A percentile compares a stretch with the other conserved stretches of the same genome.
These are phyloP conservation scores for Barnettozyma sucrosica DNA, from an alignment of 805 yeast species.

Conservation along the genomic window DNA sequence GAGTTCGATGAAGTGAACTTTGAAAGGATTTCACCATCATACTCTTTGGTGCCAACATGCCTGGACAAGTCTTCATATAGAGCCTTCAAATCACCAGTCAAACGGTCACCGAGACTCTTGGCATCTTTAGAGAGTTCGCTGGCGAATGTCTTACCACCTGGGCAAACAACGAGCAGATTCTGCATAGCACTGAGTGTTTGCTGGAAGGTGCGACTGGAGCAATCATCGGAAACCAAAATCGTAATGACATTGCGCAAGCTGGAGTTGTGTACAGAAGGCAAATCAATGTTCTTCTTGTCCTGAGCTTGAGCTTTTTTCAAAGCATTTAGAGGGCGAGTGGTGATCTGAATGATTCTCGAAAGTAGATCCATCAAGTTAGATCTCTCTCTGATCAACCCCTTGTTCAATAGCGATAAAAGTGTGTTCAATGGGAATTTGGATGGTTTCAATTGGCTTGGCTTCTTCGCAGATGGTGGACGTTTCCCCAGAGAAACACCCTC, in stretches of 20 bases:
- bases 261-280: conserved; percentile 60
- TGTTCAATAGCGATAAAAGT: conserved; percentile 56
- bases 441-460: conserved; percentile 31
- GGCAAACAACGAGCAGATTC: conserved; percentile 55
- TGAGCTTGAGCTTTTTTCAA: conserved; percentile 37
- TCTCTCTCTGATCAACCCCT: conserved; percentile 62
- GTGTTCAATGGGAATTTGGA: conserved; percentile 69
- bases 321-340: conserved; percentile 64
- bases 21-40: conserved; percentile 49
- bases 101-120: conserved; percentile 41
- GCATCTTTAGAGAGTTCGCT: conserved; percentile 63
- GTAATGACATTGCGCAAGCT: conserved; percentile 59
- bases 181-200: conserved; percentile 79
- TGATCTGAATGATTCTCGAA: conserved; percentile 67
- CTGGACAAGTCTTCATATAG: conserved; percentile 41
- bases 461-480: conserved; percentile 31
- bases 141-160: conserved; percentile 62
- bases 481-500: conserved; percentile 38
- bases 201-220: conserved; percentile 79
- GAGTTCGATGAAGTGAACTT: conserved; percentile 76
- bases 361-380: conserved; percentile 70
- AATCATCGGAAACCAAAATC: conserved; percentile 72
- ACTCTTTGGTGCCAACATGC: conserved; percentile 36
- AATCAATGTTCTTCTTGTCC: conserved; percentile 28
- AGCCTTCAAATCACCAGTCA: conserved; percentile 10